Base-by-base conservation (phyloP, 148 eudicot genomes). In the Vaccinium myrtillus region DNA sequence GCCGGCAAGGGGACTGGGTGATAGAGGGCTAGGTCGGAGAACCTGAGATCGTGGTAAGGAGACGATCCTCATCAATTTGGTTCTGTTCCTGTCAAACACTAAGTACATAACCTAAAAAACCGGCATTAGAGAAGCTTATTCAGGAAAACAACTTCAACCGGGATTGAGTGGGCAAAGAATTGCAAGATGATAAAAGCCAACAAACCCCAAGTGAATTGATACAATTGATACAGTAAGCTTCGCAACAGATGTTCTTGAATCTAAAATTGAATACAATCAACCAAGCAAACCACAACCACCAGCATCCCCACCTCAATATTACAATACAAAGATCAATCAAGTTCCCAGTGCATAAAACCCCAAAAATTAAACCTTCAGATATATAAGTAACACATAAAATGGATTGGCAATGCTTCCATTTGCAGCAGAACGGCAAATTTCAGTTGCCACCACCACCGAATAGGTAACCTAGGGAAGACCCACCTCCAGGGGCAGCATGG, bases 401-500 rank as follows among this genome's bases (percentile, higher is more conserved):
- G 30, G 49, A 80, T 56, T 71, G 75, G 39, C 11, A 79, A 21
- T 2, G 30, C 53, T 36, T 69, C 50, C 55, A 56, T 10, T 10
- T 75, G 15, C 6, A 54, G 74, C 23, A 73, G 55, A 55, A 23
- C 6, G 0, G n/a, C 39, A 70, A 63, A 14, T 56, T 8, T 84
- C 87, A 85, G 23, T 86, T 86, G 69, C 23, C 23, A 50, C 82
- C 70, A 9, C 83, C 88, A 2, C 91, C 89, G 46, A 89, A 89
- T 51, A 89, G 91, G 87, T 89, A 89, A 59, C 58, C 91, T 18
- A 89, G 84, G 16, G 91, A 89, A 46, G 91, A 89, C 25, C 91
- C 91, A 58, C 91, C 91, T 32, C 91, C 91, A 14, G 89, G 91
- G 25, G 89, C 91, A 77, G 89, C 86, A 73, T 85, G 88, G n/a